Evolutionary conservation across 208 protist species (phyloP).

Genomic region (Leishmania martiniquensis): DNA sequence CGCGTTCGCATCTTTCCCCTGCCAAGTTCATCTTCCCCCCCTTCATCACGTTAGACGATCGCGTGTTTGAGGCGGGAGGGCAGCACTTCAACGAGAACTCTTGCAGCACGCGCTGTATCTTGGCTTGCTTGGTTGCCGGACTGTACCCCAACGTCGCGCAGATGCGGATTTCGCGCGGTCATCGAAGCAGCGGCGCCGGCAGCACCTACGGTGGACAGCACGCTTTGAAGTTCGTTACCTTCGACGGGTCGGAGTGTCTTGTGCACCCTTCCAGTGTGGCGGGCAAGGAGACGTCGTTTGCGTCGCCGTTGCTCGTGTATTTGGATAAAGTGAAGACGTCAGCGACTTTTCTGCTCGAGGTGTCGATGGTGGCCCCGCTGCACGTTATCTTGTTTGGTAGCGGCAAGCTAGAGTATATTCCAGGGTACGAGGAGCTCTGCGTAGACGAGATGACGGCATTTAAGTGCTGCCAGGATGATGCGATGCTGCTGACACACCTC

Average conservation of each 20-base stretch:
- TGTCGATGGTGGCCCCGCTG: conserved; percentile 89
- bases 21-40: conserved; percentile 68
- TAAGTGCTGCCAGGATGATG: conserved; percentile 78
- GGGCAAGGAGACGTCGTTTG: conserved; percentile 65
- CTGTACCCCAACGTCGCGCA: conserved; percentile 95
- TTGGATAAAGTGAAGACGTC: conserved; percentile 95
- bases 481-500: conserved; percentile 77
- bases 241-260: conserved; percentile 84
- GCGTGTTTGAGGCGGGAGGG: conserved; percentile 86
- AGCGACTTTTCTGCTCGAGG: conserved; percentile 90
- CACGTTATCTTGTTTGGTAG: conserved; percentile 95
- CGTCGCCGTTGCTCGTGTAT: conserved; percentile 91
- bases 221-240: conserved; percentile 47
- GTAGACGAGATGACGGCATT: conserved; percentile 85
- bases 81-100: conserved; percentile 86
- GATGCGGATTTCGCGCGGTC: conserved; percentile 38
- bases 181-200: conserved; percentile 2
- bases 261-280: conserved; percentile 93
- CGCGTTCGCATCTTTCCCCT: conserved; percentile 12
- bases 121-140: conserved; percentile 93
- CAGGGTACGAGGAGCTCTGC: conserved; percentile 82
- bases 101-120: conserved; percentile 81
- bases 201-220: conserved; percentile 13
- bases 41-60: conserved; percentile 71
- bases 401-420: conserved; percentile 76